A percentile compares a stretch with the other conserved stretches of the same genome.
phyloP scores from a whole-genome alignment of 106 monocot species.

The Dioscorea zingiberensis region DNA sequence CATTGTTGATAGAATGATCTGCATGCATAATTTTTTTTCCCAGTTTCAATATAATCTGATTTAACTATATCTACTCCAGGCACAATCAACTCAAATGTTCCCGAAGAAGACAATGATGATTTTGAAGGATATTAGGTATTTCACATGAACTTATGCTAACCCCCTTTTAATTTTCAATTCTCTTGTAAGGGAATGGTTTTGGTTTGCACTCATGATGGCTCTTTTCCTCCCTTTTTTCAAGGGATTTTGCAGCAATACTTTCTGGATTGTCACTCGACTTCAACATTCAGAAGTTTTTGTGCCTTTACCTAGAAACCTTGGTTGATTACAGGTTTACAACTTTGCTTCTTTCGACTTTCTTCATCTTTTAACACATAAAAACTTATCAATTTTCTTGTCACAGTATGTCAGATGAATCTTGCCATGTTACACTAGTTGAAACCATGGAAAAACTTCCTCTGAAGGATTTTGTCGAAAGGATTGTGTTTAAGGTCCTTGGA shows the following conservation, averaged over 20 bases:
- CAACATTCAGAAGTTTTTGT: constrained; percentile 64
- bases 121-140: constrained; percentile 61
- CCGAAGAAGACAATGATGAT: constrained; percentile 56
- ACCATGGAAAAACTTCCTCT: constrained; percentile 45
- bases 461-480: constrained; percentile 36
- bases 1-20: too few relatives aligned
- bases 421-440: constrained; percentile 21
- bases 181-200: too few relatives aligned
- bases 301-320: constrained; percentile 54
- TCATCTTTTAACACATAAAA: not conserved
- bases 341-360: not conserved
- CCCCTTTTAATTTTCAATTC: too few relatives aligned
- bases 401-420: constrained; percentile 61
- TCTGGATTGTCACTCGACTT: constrained; percentile 59
- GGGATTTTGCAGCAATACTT: constrained; percentile 76
- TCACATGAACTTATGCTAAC: too few relatives aligned
- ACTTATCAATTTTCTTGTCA: constrained; percentile 9
- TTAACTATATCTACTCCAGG: constrained; percentile 30
- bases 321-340: constrained; percentile 43
- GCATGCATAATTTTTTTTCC: too few relatives aligned
- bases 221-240: constrained; percentile 19
- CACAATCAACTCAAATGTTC: constrained; percentile 43
- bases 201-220: not conserved
- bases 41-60: too few relatives aligned
- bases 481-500: constrained; percentile 53